These are phyloP conservation scores for Tulasnella sp. DNA, from an alignment of 768 basidiomycete species.

Conservation along the genomic window DNA sequence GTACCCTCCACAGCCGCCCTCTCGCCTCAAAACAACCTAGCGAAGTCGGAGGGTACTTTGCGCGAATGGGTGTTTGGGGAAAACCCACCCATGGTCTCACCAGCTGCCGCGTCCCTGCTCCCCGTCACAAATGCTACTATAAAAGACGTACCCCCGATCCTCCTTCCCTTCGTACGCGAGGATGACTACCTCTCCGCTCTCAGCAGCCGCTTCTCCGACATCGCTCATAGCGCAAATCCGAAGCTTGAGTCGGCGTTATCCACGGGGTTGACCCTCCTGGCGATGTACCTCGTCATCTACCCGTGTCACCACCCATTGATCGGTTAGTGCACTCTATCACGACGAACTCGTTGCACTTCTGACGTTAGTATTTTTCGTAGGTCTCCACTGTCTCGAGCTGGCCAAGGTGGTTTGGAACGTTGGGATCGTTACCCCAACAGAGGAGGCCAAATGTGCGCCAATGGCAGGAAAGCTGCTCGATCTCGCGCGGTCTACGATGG, in stretches of 20 bases:
- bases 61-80: neutral
- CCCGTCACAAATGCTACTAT: neutral
- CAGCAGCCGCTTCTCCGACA: constrained; percentile 65
- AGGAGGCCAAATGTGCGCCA: neutral
- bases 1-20: neutral
- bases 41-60: neutral
- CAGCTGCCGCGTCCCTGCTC: neutral
- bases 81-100: neutral
- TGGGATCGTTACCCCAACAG: neutral
- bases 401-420: constrained; percentile 77
- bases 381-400: constrained; percentile 74
- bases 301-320: constrained; percentile 81
- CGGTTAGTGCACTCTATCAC: constrained; percentile 50
- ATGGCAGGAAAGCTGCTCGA: neutral
- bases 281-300: constrained; percentile 70
- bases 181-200: constrained; percentile 62
- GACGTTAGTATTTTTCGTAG: constrained; percentile 46
- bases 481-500: neutral
- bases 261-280: constrained; percentile 61
- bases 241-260: constrained; percentile 56
- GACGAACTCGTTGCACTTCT: neutral
- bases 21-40: neutral
- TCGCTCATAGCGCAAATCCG: constrained; percentile 64
- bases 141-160: constrained; percentile 47
- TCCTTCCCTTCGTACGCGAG: constrained; percentile 50